Conservation (phyloP, 2,329 filamentous ascomycete genomes). For the Ophiosphaerella herpotricha region DNA sequence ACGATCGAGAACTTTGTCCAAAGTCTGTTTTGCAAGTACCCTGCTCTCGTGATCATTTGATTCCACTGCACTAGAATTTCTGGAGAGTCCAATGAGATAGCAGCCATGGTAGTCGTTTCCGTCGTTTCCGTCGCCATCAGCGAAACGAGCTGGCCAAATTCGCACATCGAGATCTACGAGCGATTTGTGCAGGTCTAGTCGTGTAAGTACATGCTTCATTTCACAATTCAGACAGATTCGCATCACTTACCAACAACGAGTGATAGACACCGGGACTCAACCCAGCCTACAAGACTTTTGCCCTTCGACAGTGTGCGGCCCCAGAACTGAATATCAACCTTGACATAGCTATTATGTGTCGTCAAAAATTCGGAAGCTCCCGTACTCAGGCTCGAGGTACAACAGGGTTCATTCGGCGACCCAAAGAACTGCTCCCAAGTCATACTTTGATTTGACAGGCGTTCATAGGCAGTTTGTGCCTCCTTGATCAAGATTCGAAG, state of each 20-base stretch:
- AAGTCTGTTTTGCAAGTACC: constrained; percentile 48
- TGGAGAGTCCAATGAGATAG: constrained; percentile 64
- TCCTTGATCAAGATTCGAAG: constrained; percentile 58
- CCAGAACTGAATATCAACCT: constrained; percentile 69
- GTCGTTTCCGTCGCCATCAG: constrained; percentile 26
- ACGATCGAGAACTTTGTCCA: constrained; percentile 45
- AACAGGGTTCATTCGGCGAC: neutral
- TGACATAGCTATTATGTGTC: constrained; percentile 60
- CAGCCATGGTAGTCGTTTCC: constrained; percentile 61
- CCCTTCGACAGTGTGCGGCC: constrained; percentile 61
- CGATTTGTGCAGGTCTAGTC: constrained; percentile 59
- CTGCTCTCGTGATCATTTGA: constrained; percentile 43
- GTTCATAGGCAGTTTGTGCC: constrained; percentile 52
- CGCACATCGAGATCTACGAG: constrained; percentile 58
- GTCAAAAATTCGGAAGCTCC: constrained; percentile 54
- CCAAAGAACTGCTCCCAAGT: constrained; percentile 38
- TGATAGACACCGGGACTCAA: constrained; percentile 64
- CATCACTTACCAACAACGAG: constrained; percentile 60
- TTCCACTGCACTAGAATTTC: constrained; percentile 1
- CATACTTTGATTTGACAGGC: constrained; percentile 42
- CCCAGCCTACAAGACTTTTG: constrained; percentile 63
- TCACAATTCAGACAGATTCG: neutral
- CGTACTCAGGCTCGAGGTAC: neutral
- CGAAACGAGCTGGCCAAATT: constrained; percentile 68
- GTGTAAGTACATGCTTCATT: constrained; percentile 2